These are phyloP conservation scores for Naganishia friedmannii DNA, from an alignment of 768 basidiomycete species.

Conservation along the genomic window DNA sequence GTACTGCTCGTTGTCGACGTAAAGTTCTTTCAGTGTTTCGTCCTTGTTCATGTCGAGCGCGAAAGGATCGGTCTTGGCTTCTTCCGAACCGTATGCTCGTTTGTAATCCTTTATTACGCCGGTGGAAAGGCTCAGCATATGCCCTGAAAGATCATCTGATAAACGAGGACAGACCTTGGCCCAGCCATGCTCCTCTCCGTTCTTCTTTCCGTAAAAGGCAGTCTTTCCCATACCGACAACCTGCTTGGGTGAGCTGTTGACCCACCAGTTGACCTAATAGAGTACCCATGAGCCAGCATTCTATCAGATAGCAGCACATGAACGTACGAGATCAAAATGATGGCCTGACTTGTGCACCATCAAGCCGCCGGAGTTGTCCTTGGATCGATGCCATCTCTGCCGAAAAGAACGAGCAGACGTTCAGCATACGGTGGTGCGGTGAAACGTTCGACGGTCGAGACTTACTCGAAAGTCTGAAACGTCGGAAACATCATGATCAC, in stretches of 20 bases:
- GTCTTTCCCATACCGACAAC: constrained; percentile 58
- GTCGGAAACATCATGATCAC: not conserved
- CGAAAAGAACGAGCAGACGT: constrained; percentile 33
- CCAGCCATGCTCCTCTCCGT: constrained; percentile 57
- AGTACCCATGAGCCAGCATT: too few relatives aligned
- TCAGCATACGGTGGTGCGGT: not conserved
- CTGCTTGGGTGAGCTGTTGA: constrained; percentile 56
- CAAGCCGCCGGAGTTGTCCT: constrained; percentile 55
- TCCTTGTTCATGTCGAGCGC: constrained; percentile 58
- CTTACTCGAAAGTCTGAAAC: not conserved
- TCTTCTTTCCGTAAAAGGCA: constrained; percentile 57
- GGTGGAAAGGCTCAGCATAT: not conserved
- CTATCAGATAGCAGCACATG: not conserved
- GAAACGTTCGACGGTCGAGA: not conserved
- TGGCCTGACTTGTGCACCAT: constrained; percentile 58
- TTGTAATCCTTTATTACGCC: constrained; percentile 50
- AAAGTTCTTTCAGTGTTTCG: constrained; percentile 55
- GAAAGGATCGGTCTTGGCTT: constrained; percentile 58
- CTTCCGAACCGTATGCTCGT: constrained; percentile 55
- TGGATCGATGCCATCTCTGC: constrained; percentile 35
- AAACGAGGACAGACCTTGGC: constrained; percentile 40
- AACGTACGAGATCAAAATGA: constrained; percentile 56
- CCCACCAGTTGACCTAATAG: constrained; percentile 58
- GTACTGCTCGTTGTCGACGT: constrained; percentile 57
- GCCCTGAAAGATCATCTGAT: not conserved